Evolutionary conservation across 2,329 filamentous ascomycete species (phyloP), one percentile per base, ranked within the genome.

Genomic region (Sclerotinia sclerotiorum): DNA sequence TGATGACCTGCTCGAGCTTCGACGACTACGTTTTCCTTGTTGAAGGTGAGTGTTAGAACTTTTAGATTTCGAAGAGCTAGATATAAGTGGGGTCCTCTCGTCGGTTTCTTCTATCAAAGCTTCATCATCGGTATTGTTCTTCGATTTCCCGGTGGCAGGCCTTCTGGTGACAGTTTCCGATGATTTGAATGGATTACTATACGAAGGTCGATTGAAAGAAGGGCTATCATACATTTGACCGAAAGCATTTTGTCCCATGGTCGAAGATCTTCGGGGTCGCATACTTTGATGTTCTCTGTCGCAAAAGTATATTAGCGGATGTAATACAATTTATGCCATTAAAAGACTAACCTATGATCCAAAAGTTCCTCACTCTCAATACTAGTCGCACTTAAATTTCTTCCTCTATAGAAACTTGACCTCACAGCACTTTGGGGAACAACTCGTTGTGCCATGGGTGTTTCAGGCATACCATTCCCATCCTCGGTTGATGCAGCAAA

Each of bases 351-450:
- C 88, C 93, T 87, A 79, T 98, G 94, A 79, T 98, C 94, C 24
- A 98, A 82, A 73, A 98, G 81, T 10, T 87, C 89, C 77, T 97
- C 90, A 78, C 93, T 97, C 73, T 97, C 94, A 71, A 98, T 82
- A 78, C 94, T 98, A 0, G 91, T 93, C 74, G 85, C 89, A 80
- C 94, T 98, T 71, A 89, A 77, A 77, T 91, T 92, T 64, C 81
- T 79, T 69, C 84, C 77, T 72, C 81, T 78, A 76, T 86, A 86
- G 76, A 87, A 84, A 57, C 79, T 81, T 7, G 72, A 72, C 61
- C 75, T 72, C 24, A 73, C 72, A 68, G 72, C 74, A 70, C 69
- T 75, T 67, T 73, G 70, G 64, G 68, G 64, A 72, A 73, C 64
- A 62, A 71, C 55, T 78, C 80, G 67, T 81, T 81, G 72, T 29